Conservation (phyloP, 2,329 filamentous ascomycete genomes). For the Neoascochyta sp. region DNA sequence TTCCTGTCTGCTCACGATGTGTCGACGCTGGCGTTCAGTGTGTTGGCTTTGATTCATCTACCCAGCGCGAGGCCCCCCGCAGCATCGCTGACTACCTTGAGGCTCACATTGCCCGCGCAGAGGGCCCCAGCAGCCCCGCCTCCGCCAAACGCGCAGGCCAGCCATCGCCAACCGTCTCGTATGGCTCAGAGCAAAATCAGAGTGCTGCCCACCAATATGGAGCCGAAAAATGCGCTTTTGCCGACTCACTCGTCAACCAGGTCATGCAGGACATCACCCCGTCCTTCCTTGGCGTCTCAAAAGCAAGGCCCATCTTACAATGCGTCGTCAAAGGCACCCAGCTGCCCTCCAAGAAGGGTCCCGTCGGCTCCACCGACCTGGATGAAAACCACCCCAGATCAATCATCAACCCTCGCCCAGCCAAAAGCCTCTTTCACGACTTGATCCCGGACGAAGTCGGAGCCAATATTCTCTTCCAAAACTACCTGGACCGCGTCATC, state of each 20-base stretch:
- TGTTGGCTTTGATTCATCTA: constrained; percentile 36
- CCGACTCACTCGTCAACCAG: constrained; percentile 31
- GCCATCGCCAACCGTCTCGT: constrained; percentile 24
- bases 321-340: constrained; percentile 37
- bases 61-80: constrained; percentile 30
- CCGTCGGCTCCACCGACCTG: constrained; percentile 33
- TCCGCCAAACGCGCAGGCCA: constrained; percentile 14
- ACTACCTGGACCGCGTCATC: constrained; percentile 34
- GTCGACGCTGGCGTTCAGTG: constrained; percentile 29
- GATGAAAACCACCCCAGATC: constrained; percentile 37
- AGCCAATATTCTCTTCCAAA: constrained; percentile 31
- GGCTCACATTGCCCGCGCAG: constrained; percentile 28
- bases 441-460: constrained; percentile 30
- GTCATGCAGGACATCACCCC: constrained; percentile 37
- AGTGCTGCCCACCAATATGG: constrained; percentile 10
- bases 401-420: constrained; percentile 35
- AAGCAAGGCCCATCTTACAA: constrained; percentile 29
- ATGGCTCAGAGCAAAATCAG: constrained; percentile 17
- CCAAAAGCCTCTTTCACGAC: constrained; percentile 21
- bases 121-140: constrained; percentile 15
- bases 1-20: constrained; percentile 34
- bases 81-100: constrained; percentile 36
- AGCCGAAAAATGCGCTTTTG: constrained; percentile 26
- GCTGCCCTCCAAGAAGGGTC: constrained; percentile 34
- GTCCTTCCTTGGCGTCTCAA: constrained; percentile 35